These are phyloP conservation scores for Marasmius fiardii DNA, from an alignment of 1,284 basidiomycete species.

Conservation along the genomic window DNA sequence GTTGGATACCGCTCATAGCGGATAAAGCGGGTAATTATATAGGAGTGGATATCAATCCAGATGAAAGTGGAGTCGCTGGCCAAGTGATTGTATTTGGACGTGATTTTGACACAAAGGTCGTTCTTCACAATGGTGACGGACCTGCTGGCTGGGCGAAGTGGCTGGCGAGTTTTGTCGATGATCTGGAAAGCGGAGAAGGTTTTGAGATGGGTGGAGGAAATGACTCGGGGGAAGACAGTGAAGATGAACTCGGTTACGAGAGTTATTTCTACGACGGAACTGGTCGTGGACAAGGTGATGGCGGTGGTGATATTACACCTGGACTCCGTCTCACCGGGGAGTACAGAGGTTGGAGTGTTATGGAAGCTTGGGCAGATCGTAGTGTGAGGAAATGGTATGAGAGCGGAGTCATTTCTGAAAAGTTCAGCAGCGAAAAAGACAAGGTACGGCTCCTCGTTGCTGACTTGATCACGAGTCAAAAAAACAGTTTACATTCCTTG, in stretches of 20 bases:
- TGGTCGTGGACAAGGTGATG: conserved; percentile 71
- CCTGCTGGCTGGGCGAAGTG: conserved; percentile 93
- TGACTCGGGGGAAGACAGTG: conserved; percentile 70
- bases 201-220: conserved; percentile 72
- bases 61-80: conserved; percentile 70
- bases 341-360: conserved; percentile 86
- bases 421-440: conserved; percentile 38
- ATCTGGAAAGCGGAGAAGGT: conserved; percentile 86
- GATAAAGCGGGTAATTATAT: conserved; percentile 97
- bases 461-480: conserved; percentile 7
- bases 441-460: conserved; percentile 36
- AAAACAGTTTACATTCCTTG: conserved; percentile 12
- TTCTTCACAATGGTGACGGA: conserved; percentile 90
- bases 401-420: conserved; percentile 62
- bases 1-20: conserved; percentile 93
- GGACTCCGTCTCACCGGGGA: conserved; percentile 72
- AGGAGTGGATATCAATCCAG: conserved; percentile 92
- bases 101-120: conserved; percentile 98
- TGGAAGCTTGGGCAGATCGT: conserved; percentile 89
- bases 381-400: conserved; percentile 84
- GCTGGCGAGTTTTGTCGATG: conserved; percentile 91
- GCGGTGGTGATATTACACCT: conserved; percentile 67
- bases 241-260: conserved; percentile 85
- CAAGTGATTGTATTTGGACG: conserved; percentile 98
- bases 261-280: conserved; percentile 81